A percentile compares a stretch with the other conserved stretches of the same genome.
These are phyloP conservation scores for Citrus cavaleriei DNA, from an alignment of 345 rosid species.

Conservation along the genomic window DNA sequence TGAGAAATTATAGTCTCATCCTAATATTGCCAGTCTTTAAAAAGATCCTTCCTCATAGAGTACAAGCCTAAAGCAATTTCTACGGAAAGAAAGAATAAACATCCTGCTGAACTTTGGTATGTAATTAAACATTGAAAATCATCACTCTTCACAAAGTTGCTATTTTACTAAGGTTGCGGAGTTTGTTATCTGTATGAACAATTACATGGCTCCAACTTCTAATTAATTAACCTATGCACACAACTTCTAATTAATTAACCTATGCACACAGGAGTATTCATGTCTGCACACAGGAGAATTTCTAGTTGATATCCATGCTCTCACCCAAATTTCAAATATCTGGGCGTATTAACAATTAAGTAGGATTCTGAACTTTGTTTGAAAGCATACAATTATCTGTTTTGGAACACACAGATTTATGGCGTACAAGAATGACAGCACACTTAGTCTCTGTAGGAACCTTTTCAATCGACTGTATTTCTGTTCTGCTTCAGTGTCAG, in stretches of 20 bases:
- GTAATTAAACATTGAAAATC: background rate
- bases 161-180: background rate
- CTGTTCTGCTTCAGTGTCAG: background rate
- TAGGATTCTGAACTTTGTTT: background rate
- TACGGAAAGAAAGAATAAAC: background rate
- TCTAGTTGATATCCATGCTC: background rate
- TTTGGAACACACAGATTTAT: background rate
- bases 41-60: background rate
- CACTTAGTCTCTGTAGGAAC: background rate
- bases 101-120: background rate
- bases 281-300: background rate
- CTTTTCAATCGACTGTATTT: background rate
- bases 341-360: background rate
- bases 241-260: background rate
- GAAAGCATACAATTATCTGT: background rate
- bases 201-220: background rate
- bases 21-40: background rate
- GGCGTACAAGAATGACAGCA: background rate
- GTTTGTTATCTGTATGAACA: background rate
- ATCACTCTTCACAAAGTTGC: background rate
- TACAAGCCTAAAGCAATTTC: background rate
- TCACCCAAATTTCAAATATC: background rate
- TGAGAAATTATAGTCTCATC: background rate
- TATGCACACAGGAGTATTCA: background rate
- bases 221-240: background rate